Evolutionary conservation across 2,329 filamentous ascomycete species (phyloP), one percentile per base, ranked within the genome.

Genomic region (Colletotrichum trifolii): DNA sequence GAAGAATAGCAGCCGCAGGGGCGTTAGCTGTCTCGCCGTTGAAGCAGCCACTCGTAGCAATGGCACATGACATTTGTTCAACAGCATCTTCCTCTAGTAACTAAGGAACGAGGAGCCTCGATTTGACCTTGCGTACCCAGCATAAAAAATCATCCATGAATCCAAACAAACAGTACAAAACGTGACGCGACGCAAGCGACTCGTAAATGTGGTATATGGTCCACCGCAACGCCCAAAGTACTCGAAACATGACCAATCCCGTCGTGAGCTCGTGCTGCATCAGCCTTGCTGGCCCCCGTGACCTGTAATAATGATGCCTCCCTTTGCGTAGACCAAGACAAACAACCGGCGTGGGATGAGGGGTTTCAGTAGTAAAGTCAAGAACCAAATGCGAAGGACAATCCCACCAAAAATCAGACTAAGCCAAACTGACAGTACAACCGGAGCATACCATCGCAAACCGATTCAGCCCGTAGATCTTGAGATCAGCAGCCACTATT

Each of bases 201-300:
- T 55, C 64, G 53, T 64, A 60, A 66, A 52, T 55, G 60, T 65
- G 64, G 64, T 66, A 66, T 66, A 65, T 64, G 39, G 55, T 52
- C 60, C 60, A 64, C 60, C 64, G 60, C 50, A 66, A 66, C 64
- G 64, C 64, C 64, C 52, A 17, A 64, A 66, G 50, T 48, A 47
- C 56, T 58, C 52, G 50, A 67, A 40, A 45, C 38, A 53, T 46
- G 62, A 67, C 38, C 52, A 62, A 53, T 52, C 52, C 57, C 47
- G 25, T 65, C 64, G 47, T 54, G 38, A 52, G 49, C 35, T 60
- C 54, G 46, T 47, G 36, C 62, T 34, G 40, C 47, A 38, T 38
- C 53, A 53, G 45, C n/a, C 50, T 15, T 33, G 42, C 38, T 11
- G 17, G 39, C 46, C 60, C 9, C 42, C 33, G 25, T 42, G 39